Conservation (phyloP, 2,329 filamentous ascomycete genomes). For the Colletotrichum sp. region DNA sequence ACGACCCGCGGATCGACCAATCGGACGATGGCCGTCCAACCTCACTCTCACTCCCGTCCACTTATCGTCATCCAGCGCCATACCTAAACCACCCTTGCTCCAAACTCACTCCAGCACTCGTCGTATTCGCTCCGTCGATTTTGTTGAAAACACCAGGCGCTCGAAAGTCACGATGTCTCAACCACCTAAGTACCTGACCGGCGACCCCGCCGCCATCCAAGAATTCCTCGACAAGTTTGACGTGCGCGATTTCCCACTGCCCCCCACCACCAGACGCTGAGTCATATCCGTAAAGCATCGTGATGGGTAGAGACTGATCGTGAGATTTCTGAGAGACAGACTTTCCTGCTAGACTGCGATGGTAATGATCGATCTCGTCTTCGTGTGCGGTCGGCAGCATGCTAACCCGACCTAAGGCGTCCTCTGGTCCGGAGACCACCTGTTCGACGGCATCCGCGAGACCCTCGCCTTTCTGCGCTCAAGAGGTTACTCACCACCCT, state of each 20-base stretch:
- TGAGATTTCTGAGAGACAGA: slow-evolving; percentile 56
- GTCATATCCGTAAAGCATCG: slow-evolving; percentile 4
- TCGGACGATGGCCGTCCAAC: slow-evolving; percentile 19
- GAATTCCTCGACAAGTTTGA: slow-evolving; percentile 92
- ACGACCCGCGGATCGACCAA: not conserved
- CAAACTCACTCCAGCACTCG: slow-evolving; percentile 1
- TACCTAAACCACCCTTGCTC: not conserved
- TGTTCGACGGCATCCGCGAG: slow-evolving; percentile 85
- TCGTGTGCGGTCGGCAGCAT: not conserved
- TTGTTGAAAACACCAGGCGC: slow-evolving; percentile 1
- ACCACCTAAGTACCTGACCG: slow-evolving; percentile 73
- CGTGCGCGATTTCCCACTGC: slow-evolving; percentile 62
- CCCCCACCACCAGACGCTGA: not conserved
- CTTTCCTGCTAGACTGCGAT: slow-evolving; percentile 95
- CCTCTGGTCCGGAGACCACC: slow-evolving; percentile 92
- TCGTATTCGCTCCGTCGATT: not conserved
- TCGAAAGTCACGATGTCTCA: slow-evolving; percentile 32
- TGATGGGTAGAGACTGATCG: slow-evolving; percentile 17
- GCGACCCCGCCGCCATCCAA: slow-evolving; percentile 76
- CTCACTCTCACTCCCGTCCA: slow-evolving; percentile 1
- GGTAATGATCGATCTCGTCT: slow-evolving; percentile 56
- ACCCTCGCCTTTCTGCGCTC: slow-evolving; percentile 83
- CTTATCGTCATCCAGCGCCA: not conserved
- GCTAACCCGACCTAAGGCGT: slow-evolving; percentile 66
- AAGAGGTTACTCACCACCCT: slow-evolving; percentile 62